phyloP scores from a whole-genome alignment of 2,329 filamentous ascomycete species.

The Aspergillus pseudotamarii region DNA sequence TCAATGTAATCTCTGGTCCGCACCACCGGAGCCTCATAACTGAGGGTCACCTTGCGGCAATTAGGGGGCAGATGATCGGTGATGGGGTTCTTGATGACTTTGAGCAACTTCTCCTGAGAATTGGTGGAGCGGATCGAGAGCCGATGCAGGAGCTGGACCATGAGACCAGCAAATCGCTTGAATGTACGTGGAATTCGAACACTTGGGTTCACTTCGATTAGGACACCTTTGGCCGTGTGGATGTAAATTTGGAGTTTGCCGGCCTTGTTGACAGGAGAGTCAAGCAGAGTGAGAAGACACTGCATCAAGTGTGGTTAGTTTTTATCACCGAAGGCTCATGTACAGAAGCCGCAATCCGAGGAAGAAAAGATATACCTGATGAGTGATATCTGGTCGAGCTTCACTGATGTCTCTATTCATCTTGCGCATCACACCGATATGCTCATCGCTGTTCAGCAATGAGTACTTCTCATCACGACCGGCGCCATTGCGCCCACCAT shows the following conservation, averaged over 20 bases:
- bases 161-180: constrained; percentile 96
- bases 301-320: constrained; percentile 43
- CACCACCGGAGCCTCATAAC: constrained; percentile 87
- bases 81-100: constrained; percentile 97
- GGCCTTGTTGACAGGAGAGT: constrained; percentile 98
- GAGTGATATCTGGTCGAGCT: constrained; percentile 94
- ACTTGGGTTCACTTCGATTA: constrained; percentile 97
- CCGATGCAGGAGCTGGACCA: constrained; percentile 96
- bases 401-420: constrained; percentile 99
- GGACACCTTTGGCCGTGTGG: constrained; percentile 92
- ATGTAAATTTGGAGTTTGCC: constrained; percentile 98
- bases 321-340: neutral
- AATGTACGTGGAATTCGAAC: constrained; percentile 97
- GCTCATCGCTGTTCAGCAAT: constrained; percentile 96
- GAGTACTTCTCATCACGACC: constrained; percentile 92
- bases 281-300: constrained; percentile 95
- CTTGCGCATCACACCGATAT: constrained; percentile 98
- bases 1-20: constrained; percentile 88
- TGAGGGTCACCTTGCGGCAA: constrained; percentile 95
- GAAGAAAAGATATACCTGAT: constrained; percentile 71
- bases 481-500: constrained; percentile 66
- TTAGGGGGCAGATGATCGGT: constrained; percentile 95
- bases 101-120: constrained; percentile 94
- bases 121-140: constrained; percentile 95
- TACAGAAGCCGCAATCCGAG: neutral